These are phyloP conservation scores for Gastrolobium villosum DNA, from an alignment of 306 rosid genomes.

Conservation along the genomic window DNA sequence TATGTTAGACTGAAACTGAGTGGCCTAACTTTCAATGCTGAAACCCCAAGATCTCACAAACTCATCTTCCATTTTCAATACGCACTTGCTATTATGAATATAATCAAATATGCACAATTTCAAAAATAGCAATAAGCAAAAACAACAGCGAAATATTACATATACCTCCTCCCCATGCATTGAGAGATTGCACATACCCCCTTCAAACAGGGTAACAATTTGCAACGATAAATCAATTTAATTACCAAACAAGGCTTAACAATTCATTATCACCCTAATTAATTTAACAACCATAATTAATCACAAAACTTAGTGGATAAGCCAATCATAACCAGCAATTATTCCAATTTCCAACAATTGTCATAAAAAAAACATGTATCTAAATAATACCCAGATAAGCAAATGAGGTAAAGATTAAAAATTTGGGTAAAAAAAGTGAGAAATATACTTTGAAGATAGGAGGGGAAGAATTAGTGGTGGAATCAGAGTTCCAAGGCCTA, in stretches of 20 bases:
- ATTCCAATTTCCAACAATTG: background rate
- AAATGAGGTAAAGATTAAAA: conserved; percentile 10
- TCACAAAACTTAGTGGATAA: too few relatives aligned
- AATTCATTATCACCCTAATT: background rate
- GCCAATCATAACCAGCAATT: background rate
- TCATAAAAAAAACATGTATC: background rate
- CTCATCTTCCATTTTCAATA: background rate
- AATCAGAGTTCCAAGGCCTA: conserved; percentile 71
- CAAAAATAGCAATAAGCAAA: background rate
- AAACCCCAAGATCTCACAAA: conserved; percentile 8
- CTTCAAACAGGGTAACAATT: too few relatives aligned
- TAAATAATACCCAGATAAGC: conserved; percentile 22
- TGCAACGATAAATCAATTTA: too few relatives aligned
- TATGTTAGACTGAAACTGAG: too few relatives aligned
- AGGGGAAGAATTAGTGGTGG: conserved; percentile 56
- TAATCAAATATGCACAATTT: background rate
- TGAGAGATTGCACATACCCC: too few relatives aligned
- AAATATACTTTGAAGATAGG: conserved; percentile 60
- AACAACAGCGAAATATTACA: background rate
- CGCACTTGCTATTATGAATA: background rate
- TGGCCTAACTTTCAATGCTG: too few relatives aligned
- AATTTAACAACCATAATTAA: background rate
- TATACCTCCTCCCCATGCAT: background rate
- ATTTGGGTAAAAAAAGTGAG: background rate
- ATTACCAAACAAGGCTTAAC: conserved; percentile 5